Percentiles rank a stretch among this genome's conserved stretches.
These are phyloP conservation scores for Populus tremula DNA, from an alignment of 345 rosid genomes.

Conservation along the genomic window DNA sequence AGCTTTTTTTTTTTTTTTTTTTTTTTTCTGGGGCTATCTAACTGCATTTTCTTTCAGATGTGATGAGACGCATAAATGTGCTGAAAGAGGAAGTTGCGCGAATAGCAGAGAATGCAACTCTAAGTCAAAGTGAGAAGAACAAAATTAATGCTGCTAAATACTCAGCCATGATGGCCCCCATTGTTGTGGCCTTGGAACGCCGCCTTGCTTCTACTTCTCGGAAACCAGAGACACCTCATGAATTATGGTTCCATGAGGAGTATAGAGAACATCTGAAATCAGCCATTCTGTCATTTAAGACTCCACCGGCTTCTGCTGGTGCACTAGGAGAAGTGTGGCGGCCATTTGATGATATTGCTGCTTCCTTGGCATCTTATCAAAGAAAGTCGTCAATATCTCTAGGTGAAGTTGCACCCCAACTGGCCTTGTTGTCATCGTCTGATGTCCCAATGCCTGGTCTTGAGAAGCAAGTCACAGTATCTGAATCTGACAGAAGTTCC, in stretches of 20 bases:
- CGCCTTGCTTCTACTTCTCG: constrained; percentile 85
- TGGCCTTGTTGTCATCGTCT: constrained; percentile 75
- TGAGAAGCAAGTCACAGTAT: constrained; percentile 58
- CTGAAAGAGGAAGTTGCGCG: constrained; percentile 86
- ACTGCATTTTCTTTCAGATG: constrained; percentile 52
- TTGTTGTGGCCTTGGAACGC: constrained; percentile 81
- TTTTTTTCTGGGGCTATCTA: neutral
- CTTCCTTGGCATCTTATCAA: constrained; percentile 78
- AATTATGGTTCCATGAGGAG: constrained; percentile 71
- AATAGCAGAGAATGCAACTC: constrained; percentile 78
- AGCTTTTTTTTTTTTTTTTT: neutral
- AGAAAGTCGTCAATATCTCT: constrained; percentile 71
- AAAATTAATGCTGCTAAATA: constrained; percentile 84
- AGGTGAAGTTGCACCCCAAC: constrained; percentile 82
- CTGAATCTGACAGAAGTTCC: constrained; percentile 48
- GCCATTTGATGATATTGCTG: constrained; percentile 76
- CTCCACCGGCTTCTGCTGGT: constrained; percentile 66
- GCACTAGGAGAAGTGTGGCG: constrained; percentile 85
- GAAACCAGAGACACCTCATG: constrained; percentile 92
- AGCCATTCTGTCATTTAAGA: constrained; percentile 67
- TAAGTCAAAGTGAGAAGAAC: constrained; percentile 80
- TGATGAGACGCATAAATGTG: constrained; percentile 75
- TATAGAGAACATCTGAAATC: constrained; percentile 61
- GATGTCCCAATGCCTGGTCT: constrained; percentile 98
- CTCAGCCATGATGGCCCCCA: constrained; percentile 97